These are phyloP conservation scores for Zymoseptoria pseudotritici DNA, from an alignment of 2,329 filamentous ascomycete genomes.

Conservation along the genomic window DNA sequence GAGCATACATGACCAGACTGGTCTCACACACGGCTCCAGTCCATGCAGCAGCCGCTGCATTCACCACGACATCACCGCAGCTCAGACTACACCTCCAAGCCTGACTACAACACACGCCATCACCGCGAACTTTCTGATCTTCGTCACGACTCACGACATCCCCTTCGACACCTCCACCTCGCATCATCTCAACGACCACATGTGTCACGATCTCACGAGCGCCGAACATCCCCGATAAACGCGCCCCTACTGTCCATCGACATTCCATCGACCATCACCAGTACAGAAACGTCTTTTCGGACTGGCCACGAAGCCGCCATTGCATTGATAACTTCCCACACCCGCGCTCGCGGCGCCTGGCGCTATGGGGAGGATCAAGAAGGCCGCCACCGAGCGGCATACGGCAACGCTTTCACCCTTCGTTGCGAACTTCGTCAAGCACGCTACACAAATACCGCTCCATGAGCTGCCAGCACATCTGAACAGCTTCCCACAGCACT, in stretches of 20 bases:
- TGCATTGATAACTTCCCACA: conserved; percentile 6
- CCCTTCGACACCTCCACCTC: not conserved
- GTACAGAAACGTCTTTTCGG: not conserved
- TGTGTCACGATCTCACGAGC: not conserved
- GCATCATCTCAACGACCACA: conserved; percentile 1
- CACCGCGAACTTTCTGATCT: not conserved
- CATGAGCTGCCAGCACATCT: conserved; percentile 72
- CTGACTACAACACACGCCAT: not conserved
- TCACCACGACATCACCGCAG: not conserved
- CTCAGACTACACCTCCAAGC: not conserved
- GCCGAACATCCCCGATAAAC: not conserved
- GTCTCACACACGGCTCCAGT: not conserved
- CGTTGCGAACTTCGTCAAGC: conserved; percentile 71
- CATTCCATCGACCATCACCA: not conserved
- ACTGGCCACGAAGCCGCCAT: conserved; percentile 3
- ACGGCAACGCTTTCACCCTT: conserved; percentile 67
- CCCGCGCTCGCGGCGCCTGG: conserved; percentile 21
- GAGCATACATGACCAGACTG: not conserved
- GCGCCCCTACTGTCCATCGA: not conserved
- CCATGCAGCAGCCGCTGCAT: not conserved
- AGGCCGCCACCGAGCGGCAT: conserved; percentile 47
- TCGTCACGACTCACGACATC: not conserved
- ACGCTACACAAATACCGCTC: conserved; percentile 60
- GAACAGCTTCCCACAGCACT: conserved; percentile 72
- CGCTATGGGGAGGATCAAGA: conserved; percentile 49